Conservation (phyloP, 768 basidiomycete species). For the Gloeophyllum trabeum region DNA sequence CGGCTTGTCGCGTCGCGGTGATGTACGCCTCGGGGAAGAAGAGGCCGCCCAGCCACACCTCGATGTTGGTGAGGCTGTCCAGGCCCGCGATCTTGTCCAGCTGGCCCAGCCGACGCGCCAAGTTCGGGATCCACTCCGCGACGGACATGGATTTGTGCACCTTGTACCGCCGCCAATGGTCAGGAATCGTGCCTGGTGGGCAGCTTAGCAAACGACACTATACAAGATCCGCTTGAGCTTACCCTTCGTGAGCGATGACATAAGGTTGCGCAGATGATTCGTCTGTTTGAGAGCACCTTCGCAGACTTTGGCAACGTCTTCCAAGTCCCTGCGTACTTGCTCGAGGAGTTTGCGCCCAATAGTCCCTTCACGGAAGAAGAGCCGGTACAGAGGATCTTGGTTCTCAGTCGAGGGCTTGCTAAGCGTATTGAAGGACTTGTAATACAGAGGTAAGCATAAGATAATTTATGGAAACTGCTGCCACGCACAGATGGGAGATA, state of each 20-base stretch:
- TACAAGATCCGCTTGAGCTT: conserved; percentile 6
- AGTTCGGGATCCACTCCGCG: conserved; percentile 76
- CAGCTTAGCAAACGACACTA: neutral
- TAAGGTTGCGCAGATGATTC: conserved; percentile 85
- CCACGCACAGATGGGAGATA: conserved; percentile 55
- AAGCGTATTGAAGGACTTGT: conserved; percentile 52
- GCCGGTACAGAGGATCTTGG: conserved; percentile 76
- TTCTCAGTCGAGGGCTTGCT: conserved; percentile 57
- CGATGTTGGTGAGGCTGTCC: conserved; percentile 53
- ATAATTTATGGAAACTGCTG: neutral
- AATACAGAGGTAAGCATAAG: conserved; percentile 5
- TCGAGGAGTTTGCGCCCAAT: conserved; percentile 73
- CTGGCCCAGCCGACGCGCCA: conserved; percentile 73
- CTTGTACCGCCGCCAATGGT: conserved; percentile 86
- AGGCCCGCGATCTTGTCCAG: conserved; percentile 59
- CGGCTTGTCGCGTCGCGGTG: conserved; percentile 92
- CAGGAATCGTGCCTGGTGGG: conserved; percentile 68
- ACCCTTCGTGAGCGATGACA: conserved; percentile 90
- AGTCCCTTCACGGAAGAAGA: conserved; percentile 80
- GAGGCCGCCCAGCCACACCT: conserved; percentile 88
- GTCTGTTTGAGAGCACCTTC: conserved; percentile 88
- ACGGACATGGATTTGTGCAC: conserved; percentile 74
- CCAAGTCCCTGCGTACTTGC: conserved; percentile 72
- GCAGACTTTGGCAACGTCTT: conserved; percentile 75
- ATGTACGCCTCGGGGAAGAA: conserved; percentile 97